Percentiles rank a stretch among this genome's conserved stretches.
These are phyloP conservation scores for Calycina marina DNA, from an alignment of 2,329 filamentous ascomycete genomes.

Conservation along the genomic window DNA sequence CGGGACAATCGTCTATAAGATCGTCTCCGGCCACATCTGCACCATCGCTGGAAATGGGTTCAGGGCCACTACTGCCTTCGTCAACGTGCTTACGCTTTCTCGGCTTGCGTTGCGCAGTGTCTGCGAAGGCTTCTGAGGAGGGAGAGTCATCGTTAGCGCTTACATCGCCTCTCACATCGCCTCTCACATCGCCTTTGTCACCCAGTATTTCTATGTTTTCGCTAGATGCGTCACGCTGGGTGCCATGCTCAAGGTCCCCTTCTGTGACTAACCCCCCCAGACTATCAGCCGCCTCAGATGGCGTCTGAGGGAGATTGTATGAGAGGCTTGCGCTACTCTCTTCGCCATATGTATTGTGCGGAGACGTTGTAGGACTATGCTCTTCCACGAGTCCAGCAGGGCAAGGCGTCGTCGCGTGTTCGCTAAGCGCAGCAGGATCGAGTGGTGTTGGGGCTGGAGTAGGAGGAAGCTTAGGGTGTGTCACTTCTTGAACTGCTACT, in stretches of 20 bases:
- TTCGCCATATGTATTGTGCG: conserved; percentile 1
- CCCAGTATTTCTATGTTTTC: conserved; percentile 1
- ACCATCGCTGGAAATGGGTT: no score
- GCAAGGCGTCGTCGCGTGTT: conserved; percentile 5
- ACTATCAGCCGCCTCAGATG: conserved; percentile 1
- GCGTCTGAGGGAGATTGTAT: not conserved
- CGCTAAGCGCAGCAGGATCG: conserved; percentile 4
- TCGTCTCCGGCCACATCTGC: no score
- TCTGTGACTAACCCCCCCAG: no score
- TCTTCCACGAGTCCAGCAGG: conserved; percentile 1
- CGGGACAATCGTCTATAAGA: no score
- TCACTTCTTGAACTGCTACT: conserved; percentile 7
- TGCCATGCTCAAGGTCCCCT: conserved; percentile 1
- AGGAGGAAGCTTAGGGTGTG: conserved; percentile 5
- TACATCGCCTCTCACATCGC: no score
- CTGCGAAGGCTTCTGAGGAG: no score
- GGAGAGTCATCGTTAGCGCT: no score
- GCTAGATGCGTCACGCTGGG: not conserved
- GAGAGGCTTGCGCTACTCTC: not conserved
- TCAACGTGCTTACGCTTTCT: no score
- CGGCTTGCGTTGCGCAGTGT: no score
- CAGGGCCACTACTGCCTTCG: no score
- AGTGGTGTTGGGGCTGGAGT: conserved; percentile 6
- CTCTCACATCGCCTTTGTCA: no score
- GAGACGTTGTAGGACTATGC: conserved; percentile 1